A percentile compares a stretch with the other conserved stretches of the same genome.
Conservation (phyloP, 768 basidiomycete genomes). For the Suillus bovinus region DNA sequence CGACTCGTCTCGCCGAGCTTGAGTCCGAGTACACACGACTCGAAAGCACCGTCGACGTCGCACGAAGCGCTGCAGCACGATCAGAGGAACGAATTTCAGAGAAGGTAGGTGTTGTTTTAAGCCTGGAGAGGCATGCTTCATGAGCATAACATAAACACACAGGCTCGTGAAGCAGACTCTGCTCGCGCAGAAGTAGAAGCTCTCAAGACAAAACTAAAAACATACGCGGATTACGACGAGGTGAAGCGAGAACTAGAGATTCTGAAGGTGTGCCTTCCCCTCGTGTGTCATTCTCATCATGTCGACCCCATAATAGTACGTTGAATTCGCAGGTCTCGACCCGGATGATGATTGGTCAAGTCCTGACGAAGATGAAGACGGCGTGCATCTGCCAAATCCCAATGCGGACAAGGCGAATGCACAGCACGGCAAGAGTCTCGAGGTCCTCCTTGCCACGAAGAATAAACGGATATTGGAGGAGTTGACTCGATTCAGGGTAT, state of each 20-base stretch:
- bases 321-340: slow-evolving; percentile 92
- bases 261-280: slow-evolving; percentile 73
- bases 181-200: slow-evolving; percentile 54
- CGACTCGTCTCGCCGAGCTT: slow-evolving; percentile 70
- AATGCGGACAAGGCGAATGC: slow-evolving; percentile 83
- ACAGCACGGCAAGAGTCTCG: slow-evolving; percentile 80
- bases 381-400: slow-evolving; percentile 79
- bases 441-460: slow-evolving; percentile 88
- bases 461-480: slow-evolving; percentile 93
- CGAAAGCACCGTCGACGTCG: slow-evolving; percentile 62
- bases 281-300: not conserved
- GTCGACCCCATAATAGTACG: slow-evolving; percentile 57
- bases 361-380: slow-evolving; percentile 45
- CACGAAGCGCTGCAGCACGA: not conserved
- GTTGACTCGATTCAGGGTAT: slow-evolving; percentile 84
- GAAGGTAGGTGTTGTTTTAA: not conserved
- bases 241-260: slow-evolving; percentile 98
- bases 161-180: slow-evolving; percentile 2
- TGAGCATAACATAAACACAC: not conserved
- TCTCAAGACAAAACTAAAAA: slow-evolving; percentile 66
- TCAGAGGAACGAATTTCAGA: not conserved
- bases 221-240: slow-evolving; percentile 90
- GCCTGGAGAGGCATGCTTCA: not conserved
- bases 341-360: slow-evolving; percentile 48
- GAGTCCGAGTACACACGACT: slow-evolving; percentile 77